A percentile compares a stretch with the other conserved stretches of the same genome.
Conservation (phyloP, 768 basidiomycete species). For the Rhodotorula sphaerocarpa region DNA sequence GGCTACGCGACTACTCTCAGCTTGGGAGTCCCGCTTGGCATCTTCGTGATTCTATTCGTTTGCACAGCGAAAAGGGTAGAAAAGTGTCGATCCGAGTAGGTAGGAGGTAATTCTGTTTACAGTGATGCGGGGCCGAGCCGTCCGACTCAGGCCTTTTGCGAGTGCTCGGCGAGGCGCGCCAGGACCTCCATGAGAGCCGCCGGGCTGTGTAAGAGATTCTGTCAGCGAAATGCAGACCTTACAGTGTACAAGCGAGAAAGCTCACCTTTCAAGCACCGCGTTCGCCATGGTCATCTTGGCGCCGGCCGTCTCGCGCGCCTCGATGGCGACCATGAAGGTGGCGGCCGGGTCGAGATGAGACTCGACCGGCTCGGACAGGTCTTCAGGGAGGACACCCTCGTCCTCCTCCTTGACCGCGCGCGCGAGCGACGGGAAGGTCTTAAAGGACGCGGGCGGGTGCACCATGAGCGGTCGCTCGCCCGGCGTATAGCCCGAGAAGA, state of each 20-base stretch:
- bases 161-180: constrained; percentile 9
- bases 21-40: no score
- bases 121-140: no score
- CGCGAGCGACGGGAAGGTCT: constrained; percentile 33
- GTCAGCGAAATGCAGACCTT: no score
- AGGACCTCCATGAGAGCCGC: constrained; percentile 24
- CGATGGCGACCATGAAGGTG: constrained; percentile 37
- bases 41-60: no score
- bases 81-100: no score
- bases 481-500: constrained; percentile 41
- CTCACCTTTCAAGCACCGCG: constrained; percentile 28
- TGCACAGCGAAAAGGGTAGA: no score
- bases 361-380: constrained; percentile 29
- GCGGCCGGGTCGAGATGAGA: constrained; percentile 29
- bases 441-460: constrained; percentile 50
- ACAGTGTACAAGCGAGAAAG: background rate
- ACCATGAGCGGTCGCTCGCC: constrained; percentile 50
- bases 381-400: constrained; percentile 1
- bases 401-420: constrained; percentile 14
- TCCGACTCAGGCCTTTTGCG: background rate
- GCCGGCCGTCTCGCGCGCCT: constrained; percentile 24
- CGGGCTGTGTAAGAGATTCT: constrained; percentile 4
- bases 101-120: no score
- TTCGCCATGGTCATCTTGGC: constrained; percentile 37
- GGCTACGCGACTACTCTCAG: no score